Percentiles rank a stretch among this genome's conserved stretches.
These are phyloP conservation scores for Colletotrichum somersetense DNA, from an alignment of 2,329 filamentous ascomycete species.

Conservation along the genomic window DNA sequence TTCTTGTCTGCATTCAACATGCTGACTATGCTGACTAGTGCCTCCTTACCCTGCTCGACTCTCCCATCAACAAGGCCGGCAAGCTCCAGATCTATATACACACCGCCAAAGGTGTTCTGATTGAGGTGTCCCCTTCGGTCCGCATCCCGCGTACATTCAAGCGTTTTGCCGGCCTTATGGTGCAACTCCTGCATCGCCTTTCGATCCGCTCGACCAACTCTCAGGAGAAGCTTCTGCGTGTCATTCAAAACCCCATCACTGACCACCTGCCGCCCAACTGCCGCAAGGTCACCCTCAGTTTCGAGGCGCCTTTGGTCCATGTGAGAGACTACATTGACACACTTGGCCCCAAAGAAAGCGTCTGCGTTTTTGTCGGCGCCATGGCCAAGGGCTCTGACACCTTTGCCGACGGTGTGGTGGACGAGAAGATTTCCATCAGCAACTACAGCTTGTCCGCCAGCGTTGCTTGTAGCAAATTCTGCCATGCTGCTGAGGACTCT, in stretches of 20 bases:
- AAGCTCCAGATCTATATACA: constrained; percentile 99
- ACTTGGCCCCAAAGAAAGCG: constrained; percentile 86
- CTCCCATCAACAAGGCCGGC: constrained; percentile 98
- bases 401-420: constrained; percentile 94
- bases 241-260: constrained; percentile 98
- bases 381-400: constrained; percentile 98
- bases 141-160: constrained; percentile 99
- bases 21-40: constrained; percentile 73
- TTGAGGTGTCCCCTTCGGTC: constrained; percentile 97
- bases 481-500: constrained; percentile 95
- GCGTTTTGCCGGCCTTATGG: constrained; percentile 98
- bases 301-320: constrained; percentile 88
- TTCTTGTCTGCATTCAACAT: constrained; percentile 59
- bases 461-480: constrained; percentile 99
- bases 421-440: constrained; percentile 98
- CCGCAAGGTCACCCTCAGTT: constrained; percentile 96
- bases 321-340: constrained; percentile 90
- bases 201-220: constrained; percentile 97
- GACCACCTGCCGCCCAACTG: constrained; percentile 97
- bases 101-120: constrained; percentile 95
- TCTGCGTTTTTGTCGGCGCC: constrained; percentile 97
- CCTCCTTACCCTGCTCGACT: constrained; percentile 95
- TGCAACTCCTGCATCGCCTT: constrained; percentile 93
- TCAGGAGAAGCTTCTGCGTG: constrained; percentile 95
- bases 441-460: constrained; percentile 97